A percentile compares a stretch with the other conserved stretches of the same genome.
Conservation (phyloP, 176 grass and related monocot species). For the Alopecurus myosuroides region DNA sequence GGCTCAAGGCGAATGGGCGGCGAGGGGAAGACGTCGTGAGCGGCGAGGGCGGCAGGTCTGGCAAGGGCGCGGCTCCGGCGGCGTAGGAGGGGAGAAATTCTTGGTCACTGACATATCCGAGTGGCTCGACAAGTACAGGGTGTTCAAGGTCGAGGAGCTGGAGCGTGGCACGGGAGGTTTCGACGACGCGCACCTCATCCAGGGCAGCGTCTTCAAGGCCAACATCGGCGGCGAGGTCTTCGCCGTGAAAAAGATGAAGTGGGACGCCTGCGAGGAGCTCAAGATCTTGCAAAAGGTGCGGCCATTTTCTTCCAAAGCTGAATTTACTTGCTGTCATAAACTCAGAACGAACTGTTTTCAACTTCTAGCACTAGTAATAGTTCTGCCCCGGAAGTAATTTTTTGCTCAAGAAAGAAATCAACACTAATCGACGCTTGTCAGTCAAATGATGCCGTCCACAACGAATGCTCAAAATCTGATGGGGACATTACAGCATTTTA, state of each 20-base stretch:
- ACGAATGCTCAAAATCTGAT: not conserved
- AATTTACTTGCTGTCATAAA: not conserved
- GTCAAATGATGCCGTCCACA: not conserved
- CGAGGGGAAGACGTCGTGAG: constrained; percentile 7
- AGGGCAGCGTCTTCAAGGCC: constrained; percentile 92
- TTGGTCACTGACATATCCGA: constrained; percentile 75
- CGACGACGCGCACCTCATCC: constrained; percentile 51
- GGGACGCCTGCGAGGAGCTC: constrained; percentile 96
- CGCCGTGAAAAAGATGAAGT: constrained; percentile 97
- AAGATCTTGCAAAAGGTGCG: constrained; percentile 95
- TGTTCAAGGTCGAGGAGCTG: constrained; percentile 79
- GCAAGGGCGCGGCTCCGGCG: constrained; percentile 18
- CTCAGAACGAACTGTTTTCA: not conserved
- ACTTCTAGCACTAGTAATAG: not conserved
- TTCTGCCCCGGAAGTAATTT: not conserved
- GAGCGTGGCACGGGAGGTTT: constrained; percentile 53
- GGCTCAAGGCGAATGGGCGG: constrained; percentile 15
- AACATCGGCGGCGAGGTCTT: constrained; percentile 67
- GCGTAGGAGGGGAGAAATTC: constrained; percentile 28
- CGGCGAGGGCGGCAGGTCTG: constrained; percentile 35
- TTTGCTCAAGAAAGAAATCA: not conserved
- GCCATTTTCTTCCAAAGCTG: not conserved
- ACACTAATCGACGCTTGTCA: not conserved
- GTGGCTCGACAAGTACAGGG: constrained; percentile 93
- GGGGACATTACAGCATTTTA: not conserved